Evolutionary conservation across 768 basidiomycete species (phyloP).

Genomic region (Boletales sp.): DNA sequence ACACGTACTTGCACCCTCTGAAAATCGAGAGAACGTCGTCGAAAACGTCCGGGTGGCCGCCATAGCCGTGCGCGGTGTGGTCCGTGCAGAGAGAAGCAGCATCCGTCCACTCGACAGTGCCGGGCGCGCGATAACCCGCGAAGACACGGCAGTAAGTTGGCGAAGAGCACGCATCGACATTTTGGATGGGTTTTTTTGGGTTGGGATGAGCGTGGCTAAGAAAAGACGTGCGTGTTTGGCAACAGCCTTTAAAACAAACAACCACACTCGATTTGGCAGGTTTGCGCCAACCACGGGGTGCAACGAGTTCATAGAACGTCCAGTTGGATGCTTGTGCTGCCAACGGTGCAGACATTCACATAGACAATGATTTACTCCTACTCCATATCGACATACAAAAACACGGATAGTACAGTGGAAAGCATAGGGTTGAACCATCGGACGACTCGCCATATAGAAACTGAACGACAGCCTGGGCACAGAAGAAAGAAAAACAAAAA

Average conservation of each 20-base stretch:
- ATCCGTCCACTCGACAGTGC: constrained; percentile 22
- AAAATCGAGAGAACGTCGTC: constrained; percentile 34
- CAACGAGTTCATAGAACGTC: too few species aligned
- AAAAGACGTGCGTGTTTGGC: constrained; percentile 26
- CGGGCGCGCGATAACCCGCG: constrained; percentile 32
- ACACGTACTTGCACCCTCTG: constrained; percentile 42
- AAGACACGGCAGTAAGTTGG: constrained; percentile 46
- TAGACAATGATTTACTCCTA: neutral
- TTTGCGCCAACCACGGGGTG: neutral
- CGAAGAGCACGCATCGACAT: constrained; percentile 71
- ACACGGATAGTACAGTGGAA: neutral
- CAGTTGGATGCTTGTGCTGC: too few species aligned
- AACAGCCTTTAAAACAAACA: constrained; percentile 31
- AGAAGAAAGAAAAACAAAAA: neutral
- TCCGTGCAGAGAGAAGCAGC: constrained; percentile 10
- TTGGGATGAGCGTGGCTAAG: neutral
- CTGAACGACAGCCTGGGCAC: too few species aligned
- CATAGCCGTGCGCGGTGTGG: constrained; percentile 13
- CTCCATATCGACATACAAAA: neutral
- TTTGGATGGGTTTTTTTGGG: constrained; percentile 2
- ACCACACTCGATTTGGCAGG: constrained; percentile 15
- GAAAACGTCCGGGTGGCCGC: constrained; percentile 40
- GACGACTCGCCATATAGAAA: too few species aligned
- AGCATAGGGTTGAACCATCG: constrained; percentile 1
- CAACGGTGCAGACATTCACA: constrained; percentile 4